Conservation (phyloP, 1,139 yeast species). For the Hansenula lynferdii region DNA sequence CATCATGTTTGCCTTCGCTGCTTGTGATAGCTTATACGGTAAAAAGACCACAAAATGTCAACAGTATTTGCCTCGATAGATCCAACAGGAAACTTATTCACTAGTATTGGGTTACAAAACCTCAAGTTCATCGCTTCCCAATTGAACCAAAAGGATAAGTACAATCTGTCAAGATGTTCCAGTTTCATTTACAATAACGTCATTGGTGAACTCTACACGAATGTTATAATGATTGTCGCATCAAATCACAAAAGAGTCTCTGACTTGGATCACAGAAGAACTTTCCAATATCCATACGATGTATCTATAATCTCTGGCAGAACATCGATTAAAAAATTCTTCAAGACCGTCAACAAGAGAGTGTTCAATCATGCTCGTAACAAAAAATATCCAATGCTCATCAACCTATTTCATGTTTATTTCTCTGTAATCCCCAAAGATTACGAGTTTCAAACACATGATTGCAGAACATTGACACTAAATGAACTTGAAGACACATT, state of each 20-base stretch:
- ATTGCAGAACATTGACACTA: not conserved
- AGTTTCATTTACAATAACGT: not conserved
- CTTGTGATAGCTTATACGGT: not conserved
- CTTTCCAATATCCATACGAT: not conserved
- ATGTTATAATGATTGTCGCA: not conserved
- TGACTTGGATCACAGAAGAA: not conserved
- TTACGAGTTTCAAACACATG: not conserved
- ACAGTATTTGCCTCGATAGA: not conserved
- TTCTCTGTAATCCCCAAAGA: not conserved
- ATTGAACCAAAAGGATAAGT: not conserved
- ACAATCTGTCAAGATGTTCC: not conserved
- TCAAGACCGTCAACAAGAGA: slow-evolving; percentile 1
- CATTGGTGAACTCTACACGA: not conserved
- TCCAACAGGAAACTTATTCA: not conserved
- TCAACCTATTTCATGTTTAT: not conserved
- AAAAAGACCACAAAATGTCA: not conserved
- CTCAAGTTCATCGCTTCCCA: not conserved
- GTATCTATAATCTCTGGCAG: slow-evolving; percentile 1
- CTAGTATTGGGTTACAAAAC: not conserved
- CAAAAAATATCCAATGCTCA: not conserved
- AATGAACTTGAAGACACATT: not conserved
- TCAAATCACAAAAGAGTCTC: not conserved
- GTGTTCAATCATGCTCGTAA: too few species aligned
- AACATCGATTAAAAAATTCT: slow-evolving; percentile 1
- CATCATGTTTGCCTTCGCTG: too few species aligned